Base-by-base conservation (phyloP, 148 eudicot species). In the Chenopodium album region DNA sequence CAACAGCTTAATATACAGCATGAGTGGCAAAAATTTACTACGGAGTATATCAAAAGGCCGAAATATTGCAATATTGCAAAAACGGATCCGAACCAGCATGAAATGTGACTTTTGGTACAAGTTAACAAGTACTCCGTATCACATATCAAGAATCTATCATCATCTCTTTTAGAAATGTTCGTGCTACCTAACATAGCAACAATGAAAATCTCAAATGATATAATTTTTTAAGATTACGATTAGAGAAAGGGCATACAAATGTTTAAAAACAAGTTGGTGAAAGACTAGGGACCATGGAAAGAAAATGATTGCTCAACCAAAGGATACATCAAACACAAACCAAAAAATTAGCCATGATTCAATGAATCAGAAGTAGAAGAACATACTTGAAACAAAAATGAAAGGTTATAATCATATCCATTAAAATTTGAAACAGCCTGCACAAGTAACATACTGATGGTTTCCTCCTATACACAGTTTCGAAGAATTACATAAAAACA, bases 401-500 rank as follows among this genome's bases (percentile, higher is more conserved):
- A 60, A 56, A 34, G 50, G 31, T 11, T 28, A 37, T 63, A 80
- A 81, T 37, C 37, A 68, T 52, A 76, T 69, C 44, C 46, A 72
- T 54, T 81, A 75, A 71, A 6, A 41, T 41, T 41, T 6, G 44
- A 41, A 76, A 73, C 73, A 85, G 34, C 37, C 75, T 73, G 81
- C 87, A 85, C 81, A 81, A 59, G 77, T 63, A 76, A 76, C 71
- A 80, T 68, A 75, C 12, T 80, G 78, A 16, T 78, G 71, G 70
- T 14, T 63, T 71, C 37, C 67, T 80, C 71, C 28, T 86, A 80
- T 83, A 83, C 81, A 86, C 85, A 80, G 0, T 76, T 71, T 74
- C 23, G 71, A 76, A 52, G 80, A 83, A 83, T 79, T 77, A 80
- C 78, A 80, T 5, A 66, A 17, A 80, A 77, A 56, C 69, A 34